Evolutionary conservation across 345 rosid genomes (phyloP).

Genomic region (Eucalyptus dawsonii): DNA sequence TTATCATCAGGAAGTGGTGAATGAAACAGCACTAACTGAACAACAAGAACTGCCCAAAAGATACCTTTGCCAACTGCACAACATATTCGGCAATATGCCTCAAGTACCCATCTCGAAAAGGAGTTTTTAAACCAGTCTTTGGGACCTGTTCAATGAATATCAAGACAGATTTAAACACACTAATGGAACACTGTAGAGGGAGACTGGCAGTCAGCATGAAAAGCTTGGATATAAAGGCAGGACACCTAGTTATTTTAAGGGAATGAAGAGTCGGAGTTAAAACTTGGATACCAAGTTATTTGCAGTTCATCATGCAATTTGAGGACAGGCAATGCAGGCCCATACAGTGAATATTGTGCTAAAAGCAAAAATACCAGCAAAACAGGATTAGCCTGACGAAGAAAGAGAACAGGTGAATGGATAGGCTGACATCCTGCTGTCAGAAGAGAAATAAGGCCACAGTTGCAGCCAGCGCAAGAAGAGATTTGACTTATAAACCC

Average conservation of each 20-base stretch:
- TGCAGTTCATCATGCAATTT: background rate
- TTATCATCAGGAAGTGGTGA: background rate
- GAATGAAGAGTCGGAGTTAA: background rate
- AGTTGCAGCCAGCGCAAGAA: background rate
- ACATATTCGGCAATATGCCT: conserved; percentile 82
- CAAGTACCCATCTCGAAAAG: conserved; percentile 76
- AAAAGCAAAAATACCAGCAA: background rate
- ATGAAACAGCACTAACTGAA: background rate
- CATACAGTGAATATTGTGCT: background rate
- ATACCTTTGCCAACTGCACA: conserved; percentile 71
- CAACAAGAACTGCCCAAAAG: background rate
- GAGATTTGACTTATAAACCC: background rate
- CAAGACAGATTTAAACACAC: background rate
- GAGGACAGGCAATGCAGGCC: background rate
- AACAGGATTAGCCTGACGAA: background rate
- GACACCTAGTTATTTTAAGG: background rate
- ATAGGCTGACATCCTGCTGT: background rate
- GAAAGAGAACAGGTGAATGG: background rate
- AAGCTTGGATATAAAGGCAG: background rate
- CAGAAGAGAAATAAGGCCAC: background rate
- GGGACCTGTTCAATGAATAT: conserved; percentile 52
- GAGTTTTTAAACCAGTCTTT: conserved; percentile 70
- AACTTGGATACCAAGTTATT: background rate
- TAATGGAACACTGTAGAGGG: background rate
- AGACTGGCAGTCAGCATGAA: background rate